Base-by-base conservation (phyloP, 2,329 filamentous ascomycete genomes). In the Epicoccum sorghinum region DNA sequence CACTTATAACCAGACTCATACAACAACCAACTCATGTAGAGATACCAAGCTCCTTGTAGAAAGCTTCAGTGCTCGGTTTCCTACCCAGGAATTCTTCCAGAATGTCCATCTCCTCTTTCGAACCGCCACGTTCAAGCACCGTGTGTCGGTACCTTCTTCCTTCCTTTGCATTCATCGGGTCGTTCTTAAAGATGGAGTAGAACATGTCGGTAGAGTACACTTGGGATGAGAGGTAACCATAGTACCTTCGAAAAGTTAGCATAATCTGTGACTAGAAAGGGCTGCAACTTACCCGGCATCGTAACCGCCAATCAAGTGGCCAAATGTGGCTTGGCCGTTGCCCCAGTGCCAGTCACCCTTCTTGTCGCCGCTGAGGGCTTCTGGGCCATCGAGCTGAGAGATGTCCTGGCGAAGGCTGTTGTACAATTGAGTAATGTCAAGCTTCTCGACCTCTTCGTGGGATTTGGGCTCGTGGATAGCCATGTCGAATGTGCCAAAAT, bases 141-240 rank as follows among this genome's bases (percentile, higher is more conserved):
- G 86, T 89, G 74, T 91, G 88, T 48, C 90, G 82, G 77, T 93
- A 95, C 54, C 89, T 78, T 12, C 90, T 81, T 1, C 90, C 90
- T 70, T 91, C 85, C 61, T 83, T 83, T 29, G 81, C 82, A 71
- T 92, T 84, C 89, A 93, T 92, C 0, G 90, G 90, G 71, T 93
- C 81, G 63, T 84, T 80, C 78, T 88, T 87, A 78, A 95, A 95
- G 41, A 89, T 87, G 0, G 83, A 83, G 76, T 90, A 86, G 80
- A 93, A 96, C 89, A 96, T 93, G 75, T 96, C 90, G 24, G 88
- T 84, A 22, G 87, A 90, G 77, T 93, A 95, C 14, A 95, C 91
- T 72, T 91, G 84, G 1, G 88, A 91, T 59, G 84, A 77, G 52
- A 83, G 69, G 60, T 82, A 82, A 44, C 79, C 81, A 73, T 95